Conservation (phyloP, 257 asterid species). For the Voacanga thouarsii region DNA sequence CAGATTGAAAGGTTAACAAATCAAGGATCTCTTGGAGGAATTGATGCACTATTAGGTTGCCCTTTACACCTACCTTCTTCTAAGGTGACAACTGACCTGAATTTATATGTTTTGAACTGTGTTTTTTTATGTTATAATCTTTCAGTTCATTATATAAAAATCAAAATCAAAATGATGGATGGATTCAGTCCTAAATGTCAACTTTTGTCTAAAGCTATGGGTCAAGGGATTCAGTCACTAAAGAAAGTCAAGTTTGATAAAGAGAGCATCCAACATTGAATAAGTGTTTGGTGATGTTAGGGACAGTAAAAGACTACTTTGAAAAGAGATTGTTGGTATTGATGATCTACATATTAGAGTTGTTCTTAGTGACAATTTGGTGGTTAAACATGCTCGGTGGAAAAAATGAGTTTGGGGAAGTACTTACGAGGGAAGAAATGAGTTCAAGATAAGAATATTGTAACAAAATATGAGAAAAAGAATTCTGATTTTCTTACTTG, state of each 20-base stretch:
- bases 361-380: neutral
- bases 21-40: slow-evolving; percentile 84
- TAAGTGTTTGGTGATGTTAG: neutral
- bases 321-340: neutral
- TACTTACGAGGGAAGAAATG: neutral
- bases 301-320: neutral
- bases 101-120: slow-evolving; percentile 14
- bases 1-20: slow-evolving; percentile 75
- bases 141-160: neutral
- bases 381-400: neutral
- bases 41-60: slow-evolving; percentile 93
- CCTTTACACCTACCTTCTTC: slow-evolving; percentile 85
- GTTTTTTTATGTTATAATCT: neutral
- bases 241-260: neutral
- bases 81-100: slow-evolving; percentile 47
- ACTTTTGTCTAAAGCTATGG: slow-evolving; percentile 12
- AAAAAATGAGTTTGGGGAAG: neutral
- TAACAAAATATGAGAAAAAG: too few species aligned
- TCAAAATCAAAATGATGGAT: neutral
- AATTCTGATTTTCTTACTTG: too few species aligned
- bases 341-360: neutral
- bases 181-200: neutral
- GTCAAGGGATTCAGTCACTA: neutral
- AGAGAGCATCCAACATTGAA: neutral
- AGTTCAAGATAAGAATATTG: neutral